These are phyloP conservation scores for Kluyveromyces starmeri DNA, from an alignment of 805 yeast genomes.

Conservation along the genomic window DNA sequence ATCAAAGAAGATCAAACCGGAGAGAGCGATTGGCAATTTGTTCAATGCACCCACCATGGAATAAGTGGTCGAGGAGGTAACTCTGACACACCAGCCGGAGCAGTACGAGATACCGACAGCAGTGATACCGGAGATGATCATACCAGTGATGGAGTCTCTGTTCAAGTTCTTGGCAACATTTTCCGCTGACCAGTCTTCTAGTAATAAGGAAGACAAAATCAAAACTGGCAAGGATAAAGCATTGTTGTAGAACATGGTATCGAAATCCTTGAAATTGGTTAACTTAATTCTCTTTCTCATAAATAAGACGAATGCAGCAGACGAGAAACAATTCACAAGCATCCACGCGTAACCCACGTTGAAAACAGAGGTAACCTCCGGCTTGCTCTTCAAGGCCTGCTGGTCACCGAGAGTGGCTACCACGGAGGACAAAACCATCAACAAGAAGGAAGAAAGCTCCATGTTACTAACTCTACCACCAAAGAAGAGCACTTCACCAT, in stretches of 20 bases:
- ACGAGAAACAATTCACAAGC: conserved; percentile 87
- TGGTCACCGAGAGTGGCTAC: conserved; percentile 89
- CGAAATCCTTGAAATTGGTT: conserved; percentile 92
- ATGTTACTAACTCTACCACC: conserved; percentile 85
- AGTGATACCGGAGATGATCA: conserved; percentile 88
- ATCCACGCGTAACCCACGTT: conserved; percentile 92
- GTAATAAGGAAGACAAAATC: conserved; percentile 58
- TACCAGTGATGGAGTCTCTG: conserved; percentile 60
- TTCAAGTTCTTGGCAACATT: conserved; percentile 71
- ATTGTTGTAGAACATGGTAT: conserved; percentile 97
- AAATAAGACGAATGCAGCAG: conserved; percentile 86
- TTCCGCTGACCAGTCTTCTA: conserved; percentile 89
- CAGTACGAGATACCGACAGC: conserved; percentile 97
- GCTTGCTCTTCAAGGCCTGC: conserved; percentile 27
- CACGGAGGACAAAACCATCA: conserved; percentile 94
- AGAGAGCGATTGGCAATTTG: conserved; percentile 93
- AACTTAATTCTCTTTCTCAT: conserved; percentile 98
- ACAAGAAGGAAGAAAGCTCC: conserved; percentile 79
- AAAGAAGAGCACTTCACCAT: conserved; percentile 96
- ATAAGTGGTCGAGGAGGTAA: conserved; percentile 95
- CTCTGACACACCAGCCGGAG: conserved; percentile 99
- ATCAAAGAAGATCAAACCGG: conserved; percentile 91
- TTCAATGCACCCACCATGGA: conserved; percentile 99
- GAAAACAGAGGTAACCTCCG: conserved; percentile 31
- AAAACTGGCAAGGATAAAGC: conserved; percentile 87